These are phyloP conservation scores for Nakazawaea ambrosiae DNA, from an alignment of 805 yeast genomes.

Conservation along the genomic window DNA sequence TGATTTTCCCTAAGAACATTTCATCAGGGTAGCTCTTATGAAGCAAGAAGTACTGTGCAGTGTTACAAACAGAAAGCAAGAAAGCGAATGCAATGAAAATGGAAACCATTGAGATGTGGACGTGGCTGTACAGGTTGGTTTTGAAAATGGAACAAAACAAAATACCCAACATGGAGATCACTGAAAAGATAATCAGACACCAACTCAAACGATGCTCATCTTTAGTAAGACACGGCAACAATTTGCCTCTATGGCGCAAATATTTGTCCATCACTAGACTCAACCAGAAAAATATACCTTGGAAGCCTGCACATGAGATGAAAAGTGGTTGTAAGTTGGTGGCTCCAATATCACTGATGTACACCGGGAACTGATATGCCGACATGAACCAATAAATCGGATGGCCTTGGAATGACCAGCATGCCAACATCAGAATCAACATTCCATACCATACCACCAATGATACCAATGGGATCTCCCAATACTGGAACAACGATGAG, in stretches of 20 bases:
- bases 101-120: conserved; percentile 61
- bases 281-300: conserved; percentile 66
- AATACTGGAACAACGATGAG: conserved; percentile 9
- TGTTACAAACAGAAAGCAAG: conserved; percentile 37
- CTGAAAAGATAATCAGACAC: conserved; percentile 17
- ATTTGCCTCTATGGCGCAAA: conserved; percentile 49
- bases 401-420: conserved; percentile 78
- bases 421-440: conserved; percentile 70
- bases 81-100: conserved; percentile 67
- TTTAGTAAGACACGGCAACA: conserved; percentile 41
- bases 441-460: conserved; percentile 83
- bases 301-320: conserved; percentile 69
- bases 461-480: conserved; percentile 54
- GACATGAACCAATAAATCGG: conserved; percentile 56
- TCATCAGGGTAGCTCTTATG: conserved; percentile 15
- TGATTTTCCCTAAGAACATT: background rate
- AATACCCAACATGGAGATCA: conserved; percentile 55
- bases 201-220: conserved; percentile 25
- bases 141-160: conserved; percentile 69
- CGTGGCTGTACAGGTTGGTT: conserved; percentile 47
- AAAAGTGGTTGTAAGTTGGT: conserved; percentile 80
- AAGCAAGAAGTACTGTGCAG: conserved; percentile 34
- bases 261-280: conserved; percentile 56
- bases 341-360: conserved; percentile 84
- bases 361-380: conserved; percentile 47